Evolutionary conservation across 805 yeast species (phyloP), one percentile per base, ranked within the genome.

Genomic region (Lipomyces mesembrius): DNA sequence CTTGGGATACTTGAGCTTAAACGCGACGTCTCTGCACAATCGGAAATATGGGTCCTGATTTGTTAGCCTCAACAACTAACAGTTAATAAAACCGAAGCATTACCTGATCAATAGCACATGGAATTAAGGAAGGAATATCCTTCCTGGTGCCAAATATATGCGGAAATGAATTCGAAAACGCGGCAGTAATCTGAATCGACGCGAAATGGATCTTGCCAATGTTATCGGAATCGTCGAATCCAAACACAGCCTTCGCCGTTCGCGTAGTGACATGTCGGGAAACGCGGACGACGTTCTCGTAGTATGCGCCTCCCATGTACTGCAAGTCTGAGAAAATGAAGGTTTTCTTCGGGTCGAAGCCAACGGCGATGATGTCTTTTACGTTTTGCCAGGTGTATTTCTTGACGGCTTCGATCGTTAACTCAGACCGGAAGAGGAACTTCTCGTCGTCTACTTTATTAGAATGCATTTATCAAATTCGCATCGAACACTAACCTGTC

Each of bases 241-340:
- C 99, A 77, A 95, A 95, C 11, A 95, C 98, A 3, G 98, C 93
- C 78, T 89, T 91, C 32, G 98, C 98, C 17, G 98, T 93, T n/a
- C 97, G 89, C 12, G 96, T 91, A 53, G 98, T 95, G 79, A 95
- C 92, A 80, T 91, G 97, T 78, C 98, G 86, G 9, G 98, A 91
- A 25, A 89, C 89, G 76, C 94, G 86, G 63, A 94, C 97, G 27
- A 95, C 96, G 74, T 92, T 95, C 79, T 93, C 97, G 80, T 95
- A 95, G 76, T 95, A 91, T 0, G 90, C 90, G 25, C 96, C 92
- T 72, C 92, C 92, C 97, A 95, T 91, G 81, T 91, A 95, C 71
- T 88, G 86, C 73, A 93, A 83, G 79, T 95, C 98, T 12, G 97
- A 90, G 79, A 95, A 95, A 72, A 95, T 91, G 74, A 95, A 95